Evolutionary conservation across 768 basidiomycete genomes (phyloP).

Genomic region (Postia placenta): DNA sequence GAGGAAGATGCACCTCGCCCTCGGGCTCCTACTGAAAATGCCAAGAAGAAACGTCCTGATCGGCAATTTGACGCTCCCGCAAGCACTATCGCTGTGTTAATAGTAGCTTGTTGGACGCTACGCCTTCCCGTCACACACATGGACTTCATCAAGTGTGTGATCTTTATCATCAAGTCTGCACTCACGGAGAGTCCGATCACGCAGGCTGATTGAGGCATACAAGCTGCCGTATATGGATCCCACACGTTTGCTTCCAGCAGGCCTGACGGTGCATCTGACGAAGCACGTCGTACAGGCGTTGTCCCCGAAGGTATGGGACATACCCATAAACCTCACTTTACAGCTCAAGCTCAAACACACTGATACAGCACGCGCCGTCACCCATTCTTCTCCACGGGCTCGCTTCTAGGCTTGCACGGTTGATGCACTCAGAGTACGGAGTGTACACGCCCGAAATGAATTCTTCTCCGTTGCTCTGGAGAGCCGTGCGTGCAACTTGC

Average conservation of each 20-base stretch:
- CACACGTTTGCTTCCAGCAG: conserved; percentile 50
- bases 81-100: conserved; percentile 59
- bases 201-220: conserved; percentile 68
- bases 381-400: conserved; percentile 51
- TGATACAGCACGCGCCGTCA: conserved; percentile 63
- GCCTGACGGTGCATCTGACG: conserved; percentile 65
- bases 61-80: conserved; percentile 33
- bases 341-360: background rate
- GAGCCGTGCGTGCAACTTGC: conserved; percentile 56
- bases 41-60: conserved; percentile 15
- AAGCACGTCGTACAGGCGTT: conserved; percentile 61
- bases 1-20: conserved; percentile 17
- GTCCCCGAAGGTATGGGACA: conserved; percentile 57
- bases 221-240: conserved; percentile 79
- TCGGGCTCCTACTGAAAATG: conserved; percentile 2
- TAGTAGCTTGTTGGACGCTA: conserved; percentile 75
- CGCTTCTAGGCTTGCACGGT: conserved; percentile 55
- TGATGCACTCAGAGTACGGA: conserved; percentile 45
- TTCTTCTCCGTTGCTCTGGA: conserved; percentile 73
- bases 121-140: conserved; percentile 69
- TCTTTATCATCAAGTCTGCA: background rate
- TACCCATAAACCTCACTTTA: background rate
- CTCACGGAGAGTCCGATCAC: background rate
- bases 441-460: conserved; percentile 71
- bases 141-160: conserved; percentile 61